These are phyloP conservation scores for Phytophthora multivora DNA, from an alignment of 352 stramenopile species.

Conservation along the genomic window DNA sequence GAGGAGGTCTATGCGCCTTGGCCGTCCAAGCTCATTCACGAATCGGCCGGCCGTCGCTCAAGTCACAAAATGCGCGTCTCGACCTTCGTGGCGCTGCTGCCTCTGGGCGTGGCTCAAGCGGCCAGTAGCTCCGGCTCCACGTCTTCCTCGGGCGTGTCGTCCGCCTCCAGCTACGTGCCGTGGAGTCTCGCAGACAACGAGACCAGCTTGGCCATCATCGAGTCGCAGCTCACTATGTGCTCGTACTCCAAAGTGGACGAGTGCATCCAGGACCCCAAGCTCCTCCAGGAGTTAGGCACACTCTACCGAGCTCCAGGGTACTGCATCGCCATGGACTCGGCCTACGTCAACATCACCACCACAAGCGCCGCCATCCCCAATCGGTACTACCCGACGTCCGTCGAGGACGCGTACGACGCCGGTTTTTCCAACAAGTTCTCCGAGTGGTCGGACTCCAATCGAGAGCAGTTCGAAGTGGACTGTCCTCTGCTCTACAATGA, in stretches of 20 bases:
- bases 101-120: constrained; percentile 9
- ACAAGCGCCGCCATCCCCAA: constrained; percentile 44
- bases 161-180: constrained; percentile 34
- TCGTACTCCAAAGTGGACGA: constrained; percentile 64
- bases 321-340: constrained; percentile 55
- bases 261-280: constrained; percentile 50
- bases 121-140: constrained; percentile 14
- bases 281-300: constrained; percentile 38
- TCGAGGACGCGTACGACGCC: constrained; percentile 46
- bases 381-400: constrained; percentile 56
- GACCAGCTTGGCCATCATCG: constrained; percentile 36
- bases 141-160: constrained; percentile 9
- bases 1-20: constrained; percentile 7
- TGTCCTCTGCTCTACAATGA: constrained; percentile 70
- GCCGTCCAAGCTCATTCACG: constrained; percentile 7
- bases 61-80: constrained; percentile 9
- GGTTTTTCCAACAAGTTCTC: constrained; percentile 70
- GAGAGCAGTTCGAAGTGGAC: constrained; percentile 63
- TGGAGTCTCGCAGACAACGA: constrained; percentile 49
- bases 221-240: constrained; percentile 54
- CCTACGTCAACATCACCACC: constrained; percentile 49
- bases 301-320: constrained; percentile 47
- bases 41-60: constrained; percentile 9
- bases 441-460: constrained; percentile 57
- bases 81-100: constrained; percentile 20